Evolutionary conservation across 169 alveolate genomes (phyloP).

Genomic region (Cryptosporidium felis): DNA sequence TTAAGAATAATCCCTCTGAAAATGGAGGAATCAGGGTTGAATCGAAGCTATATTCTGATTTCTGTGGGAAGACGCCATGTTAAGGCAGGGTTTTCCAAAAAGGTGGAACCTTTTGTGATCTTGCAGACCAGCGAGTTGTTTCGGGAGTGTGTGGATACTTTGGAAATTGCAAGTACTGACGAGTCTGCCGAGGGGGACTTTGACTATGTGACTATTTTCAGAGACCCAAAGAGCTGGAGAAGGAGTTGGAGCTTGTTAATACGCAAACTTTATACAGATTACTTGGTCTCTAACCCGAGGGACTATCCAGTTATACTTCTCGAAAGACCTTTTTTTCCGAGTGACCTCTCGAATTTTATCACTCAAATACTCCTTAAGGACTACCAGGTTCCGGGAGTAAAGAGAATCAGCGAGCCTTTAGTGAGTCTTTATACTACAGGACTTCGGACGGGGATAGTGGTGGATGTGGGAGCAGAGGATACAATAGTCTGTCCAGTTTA

Average conservation of each 20-base stretch:
- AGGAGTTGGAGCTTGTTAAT: constrained; percentile 19
- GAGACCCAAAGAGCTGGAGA: constrained; percentile 19
- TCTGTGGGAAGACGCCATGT: constrained; percentile 46
- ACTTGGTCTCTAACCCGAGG: constrained; percentile 43
- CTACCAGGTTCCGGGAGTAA: constrained; percentile 25
- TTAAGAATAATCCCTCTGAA: too few species aligned
- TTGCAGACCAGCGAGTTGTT: constrained; percentile 16
- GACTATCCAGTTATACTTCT: constrained; percentile 50
- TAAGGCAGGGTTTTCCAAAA: constrained; percentile 59
- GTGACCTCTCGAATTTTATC: background rate
- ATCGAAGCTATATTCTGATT: constrained; percentile 6
- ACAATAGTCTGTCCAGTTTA: constrained; percentile 42
- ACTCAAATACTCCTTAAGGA: background rate
- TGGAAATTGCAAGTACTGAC: background rate
- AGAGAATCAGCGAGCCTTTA: constrained; percentile 31
- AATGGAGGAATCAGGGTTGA: background rate
- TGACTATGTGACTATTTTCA: constrained; percentile 15
- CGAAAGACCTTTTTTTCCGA: constrained; percentile 57
- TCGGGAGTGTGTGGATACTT: constrained; percentile 26
- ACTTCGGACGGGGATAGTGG: constrained; percentile 29
- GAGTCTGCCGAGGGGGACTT: background rate
- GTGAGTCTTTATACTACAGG: constrained; percentile 51
- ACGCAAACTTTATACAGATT: constrained; percentile 21
- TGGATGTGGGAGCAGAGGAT: constrained; percentile 61
- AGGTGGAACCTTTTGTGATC: constrained; percentile 31